A percentile compares a stretch with the other conserved stretches of the same genome.
These are phyloP conservation scores for Gamarada debralockiae DNA, from an alignment of 495 filamentous ascomycete species.

Conservation along the genomic window DNA sequence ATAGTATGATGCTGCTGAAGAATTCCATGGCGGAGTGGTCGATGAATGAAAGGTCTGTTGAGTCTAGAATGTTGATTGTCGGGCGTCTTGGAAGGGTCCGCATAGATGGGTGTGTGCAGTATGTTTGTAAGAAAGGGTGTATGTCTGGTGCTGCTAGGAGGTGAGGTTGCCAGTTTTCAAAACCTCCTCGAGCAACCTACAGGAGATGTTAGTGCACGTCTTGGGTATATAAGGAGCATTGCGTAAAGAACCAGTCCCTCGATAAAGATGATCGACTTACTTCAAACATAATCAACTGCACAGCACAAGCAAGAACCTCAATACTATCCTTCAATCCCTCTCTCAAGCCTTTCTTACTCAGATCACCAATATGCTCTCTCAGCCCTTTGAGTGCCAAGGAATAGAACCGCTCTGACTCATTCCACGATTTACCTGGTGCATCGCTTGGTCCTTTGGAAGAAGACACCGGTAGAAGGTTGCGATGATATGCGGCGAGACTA, in stretches of 20 bases:
- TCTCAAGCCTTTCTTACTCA: neutral
- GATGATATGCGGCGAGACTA: neutral
- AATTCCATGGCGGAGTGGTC: neutral
- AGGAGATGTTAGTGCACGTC: neutral
- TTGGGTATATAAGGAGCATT: too few relatives aligned
- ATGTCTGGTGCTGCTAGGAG: neutral
- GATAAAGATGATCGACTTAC: neutral
- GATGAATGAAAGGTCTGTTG: neutral
- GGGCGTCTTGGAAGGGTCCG: neutral
- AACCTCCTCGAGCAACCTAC: neutral
- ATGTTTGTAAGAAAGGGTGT: neutral
- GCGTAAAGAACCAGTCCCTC: too few relatives aligned
- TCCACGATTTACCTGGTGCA: neutral
- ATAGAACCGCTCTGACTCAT: neutral
- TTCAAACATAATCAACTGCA: neutral
- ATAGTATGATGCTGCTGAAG: neutral
- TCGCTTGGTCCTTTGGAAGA: too few relatives aligned
- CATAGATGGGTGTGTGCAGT: neutral
- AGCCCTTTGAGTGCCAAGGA: neutral
- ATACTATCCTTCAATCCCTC: neutral
- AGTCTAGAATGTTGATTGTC: neutral
- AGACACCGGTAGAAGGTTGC: too few relatives aligned
- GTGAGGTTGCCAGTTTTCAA: neutral
- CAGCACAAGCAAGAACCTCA: neutral
- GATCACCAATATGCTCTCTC: neutral